These are phyloP conservation scores for Ophiostoma triangulosporum DNA, from an alignment of 2,329 filamentous ascomycete genomes.

Conservation along the genomic window DNA sequence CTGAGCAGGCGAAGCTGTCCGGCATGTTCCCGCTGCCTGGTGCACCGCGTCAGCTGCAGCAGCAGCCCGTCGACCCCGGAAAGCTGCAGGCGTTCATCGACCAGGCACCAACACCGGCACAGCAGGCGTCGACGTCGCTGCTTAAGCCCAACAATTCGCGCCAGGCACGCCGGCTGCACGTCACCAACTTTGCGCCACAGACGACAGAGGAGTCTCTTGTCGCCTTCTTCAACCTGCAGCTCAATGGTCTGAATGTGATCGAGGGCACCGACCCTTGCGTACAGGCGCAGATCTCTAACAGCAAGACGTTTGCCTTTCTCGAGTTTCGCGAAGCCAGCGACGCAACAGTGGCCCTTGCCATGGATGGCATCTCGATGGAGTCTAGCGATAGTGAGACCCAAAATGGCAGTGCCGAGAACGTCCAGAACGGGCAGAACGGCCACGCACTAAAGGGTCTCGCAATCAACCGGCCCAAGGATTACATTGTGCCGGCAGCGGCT, in stretches of 20 bases:
- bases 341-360: conserved; percentile 77
- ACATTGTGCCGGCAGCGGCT: conserved; percentile 73
- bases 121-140: conserved; percentile 25
- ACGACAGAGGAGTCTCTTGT: conserved; percentile 64
- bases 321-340: conserved; percentile 85
- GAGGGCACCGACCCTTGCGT: conserved; percentile 74
- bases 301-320: conserved; percentile 68
- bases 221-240: conserved; percentile 87
- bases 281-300: conserved; percentile 67
- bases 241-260: conserved; percentile 92
- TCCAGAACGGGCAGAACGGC: conserved; percentile 17
- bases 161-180: conserved; percentile 83
- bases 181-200: conserved; percentile 64
- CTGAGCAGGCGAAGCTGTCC: conserved; percentile 95
- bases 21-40: conserved; percentile 98
- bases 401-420: conserved; percentile 19
- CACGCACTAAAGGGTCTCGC: conserved; percentile 50
- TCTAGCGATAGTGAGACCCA: conserved; percentile 41
- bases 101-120: conserved; percentile 43
- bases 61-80: conserved; percentile 88
- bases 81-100: conserved; percentile 94
- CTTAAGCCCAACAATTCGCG: conserved; percentile 87
- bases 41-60: conserved; percentile 62
- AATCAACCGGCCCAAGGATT: conserved; percentile 86
- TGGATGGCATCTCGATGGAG: conserved; percentile 84